Evolutionary conservation across 208 protist genomes (phyloP).

Genomic region (Crithidia expoeki): DNA sequence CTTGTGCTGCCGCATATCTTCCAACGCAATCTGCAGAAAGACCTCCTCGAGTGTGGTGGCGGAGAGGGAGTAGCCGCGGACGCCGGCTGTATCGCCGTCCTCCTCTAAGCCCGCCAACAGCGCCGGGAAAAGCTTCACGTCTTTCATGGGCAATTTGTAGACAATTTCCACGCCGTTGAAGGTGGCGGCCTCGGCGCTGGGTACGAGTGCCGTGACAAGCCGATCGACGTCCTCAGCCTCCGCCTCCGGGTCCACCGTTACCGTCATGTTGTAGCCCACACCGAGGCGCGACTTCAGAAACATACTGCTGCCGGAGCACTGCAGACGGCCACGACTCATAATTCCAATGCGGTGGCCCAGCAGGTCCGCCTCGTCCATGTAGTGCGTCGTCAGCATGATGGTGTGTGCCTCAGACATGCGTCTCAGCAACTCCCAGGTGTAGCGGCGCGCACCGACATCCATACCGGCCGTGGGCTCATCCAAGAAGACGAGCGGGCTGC

Average conservation of each 20-base stretch:
- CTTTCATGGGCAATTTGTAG: slow-evolving; percentile 46
- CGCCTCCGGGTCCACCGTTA: slow-evolving; percentile 42
- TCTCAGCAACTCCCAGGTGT: slow-evolving; percentile 82
- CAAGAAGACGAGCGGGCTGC: slow-evolving; percentile 79
- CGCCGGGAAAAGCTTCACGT: slow-evolving; percentile 35
- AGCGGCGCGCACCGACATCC: slow-evolving; percentile 80
- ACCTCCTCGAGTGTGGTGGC: slow-evolving; percentile 81
- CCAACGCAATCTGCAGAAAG: slow-evolving; percentile 62
- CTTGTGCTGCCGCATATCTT: slow-evolving; percentile 27
- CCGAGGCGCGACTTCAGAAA: slow-evolving; percentile 61
- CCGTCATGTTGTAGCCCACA: slow-evolving; percentile 57
- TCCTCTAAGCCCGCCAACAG: slow-evolving; percentile 53
- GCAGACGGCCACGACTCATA: slow-evolving; percentile 66
- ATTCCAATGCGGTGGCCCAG: slow-evolving; percentile 94
- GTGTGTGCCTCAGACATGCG: slow-evolving; percentile 51
- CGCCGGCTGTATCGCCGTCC: slow-evolving; percentile 27
- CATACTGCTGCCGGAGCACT: slow-evolving; percentile 61
- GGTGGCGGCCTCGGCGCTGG: slow-evolving; percentile 28
- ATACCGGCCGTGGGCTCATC: slow-evolving; percentile 93
- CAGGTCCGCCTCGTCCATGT: slow-evolving; percentile 98
- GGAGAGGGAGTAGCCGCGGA: slow-evolving; percentile 61
- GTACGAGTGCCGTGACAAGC: slow-evolving; percentile 27
- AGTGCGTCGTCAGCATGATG: slow-evolving; percentile 90
- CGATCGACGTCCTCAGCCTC: slow-evolving; percentile 28
- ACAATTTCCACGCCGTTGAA: slow-evolving; percentile 45